Base-by-base conservation (phyloP, 2,329 filamentous ascomycete species). In the Ophiocordyceps robertsii region DNA sequence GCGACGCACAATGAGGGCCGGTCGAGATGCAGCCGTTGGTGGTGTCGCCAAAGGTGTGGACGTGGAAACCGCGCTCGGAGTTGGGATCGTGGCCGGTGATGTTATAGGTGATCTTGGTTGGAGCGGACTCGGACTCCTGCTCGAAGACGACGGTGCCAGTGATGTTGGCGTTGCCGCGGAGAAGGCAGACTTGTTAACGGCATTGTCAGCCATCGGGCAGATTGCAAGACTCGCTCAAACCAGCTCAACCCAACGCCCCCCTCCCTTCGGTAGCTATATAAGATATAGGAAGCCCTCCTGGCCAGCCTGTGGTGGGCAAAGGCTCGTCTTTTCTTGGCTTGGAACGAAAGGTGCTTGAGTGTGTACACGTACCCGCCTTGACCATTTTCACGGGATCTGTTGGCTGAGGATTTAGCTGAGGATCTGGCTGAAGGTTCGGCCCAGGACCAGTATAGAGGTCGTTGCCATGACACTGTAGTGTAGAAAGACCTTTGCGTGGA, bases 21-120 rank as follows among this genome's bases (percentile, higher is more conserved):
- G 92, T 92, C 53, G 85, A 94, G 53, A 90, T 96, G 84, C 92
- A 98, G 67, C 92, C 92, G 72, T 98, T 98, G 76, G 92, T 96
- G 79, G 96, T 96, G 78, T 96, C 92, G 65, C 92, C 92, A 61
- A 95, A 98, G 67, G 92, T 86, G 75, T 98, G 92, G 62, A 98
- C 82, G 77, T 98, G 92, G 77, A 96, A 88, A 68, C 87, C 92
- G 69, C 92, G 90, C 80, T 94, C 80, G 62, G 92, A 89, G 66
- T 94, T 95, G 69, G 90, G 60, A 63, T 96, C 89, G 70, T 95
- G 75, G 69, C 92, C 90, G 49, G 77, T 75, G 69, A 98, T 88
- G 69, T 95, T 79, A 82, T 85, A 98, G 61, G 82, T 77, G 72
- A 98, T 76, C 65, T 75, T 90, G 63, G 92, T 96, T 55, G 82